Evolutionary conservation across 495 filamentous ascomycete species (phyloP), one percentile per base, ranked within the genome.

Genomic region (Neurospora discreta): DNA sequence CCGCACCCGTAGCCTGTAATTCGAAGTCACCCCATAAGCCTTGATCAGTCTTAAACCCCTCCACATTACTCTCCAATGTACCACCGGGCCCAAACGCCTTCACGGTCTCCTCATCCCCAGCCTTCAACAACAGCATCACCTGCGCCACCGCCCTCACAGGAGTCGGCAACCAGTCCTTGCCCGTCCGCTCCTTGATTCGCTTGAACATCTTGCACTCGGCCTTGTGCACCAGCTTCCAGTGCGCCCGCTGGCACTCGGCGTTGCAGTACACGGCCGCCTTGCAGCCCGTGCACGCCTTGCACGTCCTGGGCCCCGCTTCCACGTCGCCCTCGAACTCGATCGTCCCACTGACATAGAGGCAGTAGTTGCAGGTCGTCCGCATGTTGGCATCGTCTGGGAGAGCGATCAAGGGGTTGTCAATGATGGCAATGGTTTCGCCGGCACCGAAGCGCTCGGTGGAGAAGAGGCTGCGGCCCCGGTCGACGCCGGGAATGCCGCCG

Each of bases 211-310:
- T 77, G 76, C 88, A 90, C 76, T 87, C 85, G 39, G 71, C 71
- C 69, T 85, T 84, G 76, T 90, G 89, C 8, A 78, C 79, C 60
- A 52, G 71, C 65, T 78, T 81, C 88, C 89, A 91, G 79, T 89
- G 84, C 6, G 80, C 75, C 44, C 82, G 83, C 77, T 91, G 89
- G 74, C 89, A 91, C 13, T 74, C 70, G 1, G 74, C 39, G 60
- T 80, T 80, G 77, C 89, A 91, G 79, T 90, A 91, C 26, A 80
- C 76, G 8, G 79, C 79, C 3, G 78, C 78, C 39, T 79, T 80
- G 79, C 89, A 91, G 16, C 78, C 80, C 0, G 78, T 80, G 77
- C 89, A 91, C 23, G 79, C 77, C 9, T 77, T 60, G 80, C 71
- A 86, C 79, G 58, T 33, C 36, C 71, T n/a, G 68, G 73, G 23